Percentiles rank a stretch among this genome's conserved stretches.
Conservation (phyloP, 768 basidiomycete species). For the Russula olivacea region DNA sequence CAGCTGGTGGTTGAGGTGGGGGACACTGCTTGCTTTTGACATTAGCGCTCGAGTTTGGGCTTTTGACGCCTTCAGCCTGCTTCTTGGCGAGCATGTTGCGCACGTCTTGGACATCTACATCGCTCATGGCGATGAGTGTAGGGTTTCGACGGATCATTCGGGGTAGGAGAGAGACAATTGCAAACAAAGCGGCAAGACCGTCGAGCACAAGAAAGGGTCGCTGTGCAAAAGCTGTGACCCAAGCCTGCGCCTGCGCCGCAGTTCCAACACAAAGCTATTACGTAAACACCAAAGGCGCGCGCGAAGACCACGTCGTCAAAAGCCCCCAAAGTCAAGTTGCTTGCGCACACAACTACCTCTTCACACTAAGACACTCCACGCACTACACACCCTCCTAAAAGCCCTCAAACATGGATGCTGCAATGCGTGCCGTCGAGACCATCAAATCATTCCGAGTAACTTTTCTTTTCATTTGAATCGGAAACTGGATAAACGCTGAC, state of each 20-base stretch:
- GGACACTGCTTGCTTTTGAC: slow-evolving; percentile 17
- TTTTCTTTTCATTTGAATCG: slow-evolving; percentile 16
- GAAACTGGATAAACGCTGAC: background rate
- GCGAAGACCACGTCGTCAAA: too few relatives aligned
- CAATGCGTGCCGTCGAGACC: slow-evolving; percentile 60
- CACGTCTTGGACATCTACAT: slow-evolving; percentile 73
- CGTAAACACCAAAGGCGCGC: background rate
- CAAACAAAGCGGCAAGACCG: background rate
- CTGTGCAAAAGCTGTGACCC: background rate
- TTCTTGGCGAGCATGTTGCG: slow-evolving; percentile 48
- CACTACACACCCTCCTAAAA: background rate
- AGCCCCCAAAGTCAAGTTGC: background rate
- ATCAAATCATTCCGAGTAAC: slow-evolving; percentile 66
- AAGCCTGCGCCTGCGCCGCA: slow-evolving; percentile 25
- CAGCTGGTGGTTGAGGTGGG: slow-evolving; percentile 1
- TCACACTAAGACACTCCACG: background rate
- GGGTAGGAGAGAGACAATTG: background rate
- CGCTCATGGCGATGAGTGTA: slow-evolving; percentile 69
- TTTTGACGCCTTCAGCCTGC: slow-evolving; percentile 26
- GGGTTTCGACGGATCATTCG: slow-evolving; percentile 72
- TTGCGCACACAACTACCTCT: background rate
- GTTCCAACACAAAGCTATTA: slow-evolving; percentile 12
- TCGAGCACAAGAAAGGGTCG: background rate
- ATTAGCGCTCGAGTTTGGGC: slow-evolving; percentile 5
- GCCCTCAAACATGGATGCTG: slow-evolving; percentile 49